Conservation (phyloP, 345 rosid species). For the Murraya koenigii region DNA sequence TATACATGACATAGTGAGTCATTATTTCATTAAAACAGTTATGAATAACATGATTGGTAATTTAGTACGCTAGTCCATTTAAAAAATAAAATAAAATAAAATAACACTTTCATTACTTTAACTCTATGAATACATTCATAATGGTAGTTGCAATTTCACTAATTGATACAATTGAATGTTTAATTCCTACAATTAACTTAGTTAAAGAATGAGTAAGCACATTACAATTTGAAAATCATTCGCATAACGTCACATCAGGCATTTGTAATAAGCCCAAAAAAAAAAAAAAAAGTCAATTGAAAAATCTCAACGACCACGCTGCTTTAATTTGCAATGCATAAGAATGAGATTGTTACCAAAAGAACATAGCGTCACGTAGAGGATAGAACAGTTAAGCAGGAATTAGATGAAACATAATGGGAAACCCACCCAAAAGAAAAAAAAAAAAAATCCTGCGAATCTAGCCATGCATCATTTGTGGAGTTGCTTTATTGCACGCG, state of each 20-base stretch:
- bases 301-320: neutral
- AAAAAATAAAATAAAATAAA: too few species aligned
- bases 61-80: too few species aligned
- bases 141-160: too few species aligned
- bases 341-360: neutral
- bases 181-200: too few species aligned
- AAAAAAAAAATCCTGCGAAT: neutral
- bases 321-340: neutral
- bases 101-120: too few species aligned
- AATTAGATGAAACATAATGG: constrained; percentile 8
- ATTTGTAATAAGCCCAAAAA: neutral
- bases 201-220: too few species aligned
- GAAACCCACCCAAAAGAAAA: neutral
- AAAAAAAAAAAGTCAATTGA: neutral
- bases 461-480: neutral
- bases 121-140: too few species aligned
- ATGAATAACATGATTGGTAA: too few species aligned
- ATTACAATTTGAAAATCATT: too few species aligned
- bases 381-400: constrained; percentile 22
- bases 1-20: too few species aligned
- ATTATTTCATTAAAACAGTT: too few species aligned
- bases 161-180: too few species aligned
- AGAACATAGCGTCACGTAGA: constrained; percentile 5
- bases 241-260: neutral
- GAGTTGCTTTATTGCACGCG: constrained; percentile 21